These are phyloP conservation scores for Chlorencoelia australis DNA, from an alignment of 2,329 filamentous ascomycete species.

Conservation along the genomic window DNA sequence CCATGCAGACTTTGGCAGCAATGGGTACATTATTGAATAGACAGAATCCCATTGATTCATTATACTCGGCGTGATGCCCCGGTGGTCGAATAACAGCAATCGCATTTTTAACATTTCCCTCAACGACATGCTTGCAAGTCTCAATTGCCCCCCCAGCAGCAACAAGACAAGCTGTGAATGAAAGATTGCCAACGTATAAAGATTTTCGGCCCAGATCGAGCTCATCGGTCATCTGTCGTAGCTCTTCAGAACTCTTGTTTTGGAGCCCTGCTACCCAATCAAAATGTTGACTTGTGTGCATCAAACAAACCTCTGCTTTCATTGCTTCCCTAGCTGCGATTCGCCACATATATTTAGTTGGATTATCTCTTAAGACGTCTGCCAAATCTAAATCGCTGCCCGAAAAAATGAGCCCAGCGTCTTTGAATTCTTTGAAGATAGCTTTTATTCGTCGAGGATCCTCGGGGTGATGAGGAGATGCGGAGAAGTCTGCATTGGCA, in stretches of 20 bases:
- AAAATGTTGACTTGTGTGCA: conserved; percentile 71
- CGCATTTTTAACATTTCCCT: conserved; percentile 78
- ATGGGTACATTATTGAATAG: conserved; percentile 97
- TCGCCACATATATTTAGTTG: conserved; percentile 58
- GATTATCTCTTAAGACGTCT: conserved; percentile 40
- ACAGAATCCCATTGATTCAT: conserved; percentile 86
- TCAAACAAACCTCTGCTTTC: conserved; percentile 66
- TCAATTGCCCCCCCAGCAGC: conserved; percentile 92
- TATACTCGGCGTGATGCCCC: conserved; percentile 85
- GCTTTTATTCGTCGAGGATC: conserved; percentile 86
- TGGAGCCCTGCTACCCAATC: conserved; percentile 59
- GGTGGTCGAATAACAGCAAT: conserved; percentile 93
- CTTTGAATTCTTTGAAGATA: conserved; percentile 83
- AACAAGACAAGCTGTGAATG: conserved; percentile 69
- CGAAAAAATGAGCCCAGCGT: conserved; percentile 64
- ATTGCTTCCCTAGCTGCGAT: conserved; percentile 73
- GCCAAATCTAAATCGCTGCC: conserved; percentile 46
- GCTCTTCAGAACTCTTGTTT: conserved; percentile 46
- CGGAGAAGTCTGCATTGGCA: conserved; percentile 68
- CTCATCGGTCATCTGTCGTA: conserved; percentile 54
- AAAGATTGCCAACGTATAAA: conserved; percentile 74
- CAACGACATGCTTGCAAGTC: conserved; percentile 83
- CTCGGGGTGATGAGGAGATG: conserved; percentile 79
- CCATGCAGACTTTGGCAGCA: conserved; percentile 78
- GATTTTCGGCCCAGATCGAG: conserved; percentile 61